These are phyloP conservation scores for Kodamaea anthophila DNA, from an alignment of 1,139 yeast species.

Conservation along the genomic window DNA sequence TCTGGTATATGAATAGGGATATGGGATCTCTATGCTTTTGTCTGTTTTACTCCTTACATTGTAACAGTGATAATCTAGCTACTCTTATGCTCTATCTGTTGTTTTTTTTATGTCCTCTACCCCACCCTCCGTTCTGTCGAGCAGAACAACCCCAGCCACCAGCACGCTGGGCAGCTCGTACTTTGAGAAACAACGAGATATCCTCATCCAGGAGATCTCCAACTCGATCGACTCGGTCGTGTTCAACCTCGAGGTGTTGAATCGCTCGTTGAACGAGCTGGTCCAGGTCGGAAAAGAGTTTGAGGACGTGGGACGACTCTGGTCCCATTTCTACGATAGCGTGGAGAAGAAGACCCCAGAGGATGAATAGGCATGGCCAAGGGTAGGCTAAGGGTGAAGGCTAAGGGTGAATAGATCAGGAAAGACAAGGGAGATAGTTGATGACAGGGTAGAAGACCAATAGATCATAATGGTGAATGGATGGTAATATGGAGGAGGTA, in stretches of 20 bases:
- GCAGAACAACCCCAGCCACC: slow-evolving; percentile 2
- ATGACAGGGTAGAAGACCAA: too few species aligned
- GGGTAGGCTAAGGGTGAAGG: slow-evolving; percentile 4
- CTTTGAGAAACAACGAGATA: slow-evolving; percentile 40
- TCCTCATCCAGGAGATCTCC: slow-evolving; percentile 39
- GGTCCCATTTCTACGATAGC: slow-evolving; percentile 40
- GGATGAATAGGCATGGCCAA: slow-evolving; percentile 8
- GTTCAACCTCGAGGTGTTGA: slow-evolving; percentile 35
- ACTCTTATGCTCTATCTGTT: too few species aligned
- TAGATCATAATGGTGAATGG: too few species aligned
- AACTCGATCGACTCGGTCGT: slow-evolving; percentile 36
- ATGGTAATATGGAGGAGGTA: too few species aligned
- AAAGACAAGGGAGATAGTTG: too few species aligned
- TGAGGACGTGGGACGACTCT: slow-evolving; percentile 39
- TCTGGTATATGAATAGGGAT: too few species aligned
- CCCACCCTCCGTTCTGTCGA: slow-evolving; percentile 7
- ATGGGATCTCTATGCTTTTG: too few species aligned
- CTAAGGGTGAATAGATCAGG: too few species aligned
- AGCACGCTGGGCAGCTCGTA: slow-evolving; percentile 9
- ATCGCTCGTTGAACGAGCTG: slow-evolving; percentile 36
- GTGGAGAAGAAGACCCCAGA: slow-evolving; percentile 19
- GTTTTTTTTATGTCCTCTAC: slow-evolving; percentile 14
- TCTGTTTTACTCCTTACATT: too few species aligned
- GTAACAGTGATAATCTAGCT: too few species aligned
- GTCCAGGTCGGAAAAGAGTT: slow-evolving; percentile 43